These are phyloP conservation scores for Pisolithus marmoratus DNA, from an alignment of 768 basidiomycete species.

Conservation along the genomic window DNA sequence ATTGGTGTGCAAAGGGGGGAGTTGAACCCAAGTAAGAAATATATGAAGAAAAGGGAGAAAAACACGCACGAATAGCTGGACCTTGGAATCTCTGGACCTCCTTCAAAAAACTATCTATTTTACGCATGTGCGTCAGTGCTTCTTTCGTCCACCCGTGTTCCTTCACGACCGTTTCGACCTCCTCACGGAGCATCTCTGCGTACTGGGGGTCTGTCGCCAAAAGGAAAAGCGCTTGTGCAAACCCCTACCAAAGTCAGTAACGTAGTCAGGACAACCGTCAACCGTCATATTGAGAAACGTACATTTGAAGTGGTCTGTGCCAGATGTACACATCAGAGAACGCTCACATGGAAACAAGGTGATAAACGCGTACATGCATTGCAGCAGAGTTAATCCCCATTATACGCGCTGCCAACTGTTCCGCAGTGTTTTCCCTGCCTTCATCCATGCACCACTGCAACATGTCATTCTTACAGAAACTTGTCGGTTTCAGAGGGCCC, in stretches of 20 bases:
- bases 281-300: no score
- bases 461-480: background rate
- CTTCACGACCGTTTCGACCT: constrained; percentile 26
- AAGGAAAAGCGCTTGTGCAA: constrained; percentile 30
- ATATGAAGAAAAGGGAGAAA: background rate
- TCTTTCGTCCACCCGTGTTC: constrained; percentile 27
- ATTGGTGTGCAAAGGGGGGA: no score
- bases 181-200: constrained; percentile 31
- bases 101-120: constrained; percentile 38
- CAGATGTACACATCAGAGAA: background rate
- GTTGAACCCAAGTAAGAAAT: background rate
- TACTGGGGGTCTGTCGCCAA: constrained; percentile 33
- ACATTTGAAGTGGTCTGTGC: background rate
- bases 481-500: background rate
- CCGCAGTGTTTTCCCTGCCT: background rate
- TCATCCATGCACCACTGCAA: background rate
- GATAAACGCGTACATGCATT: constrained; percentile 13
- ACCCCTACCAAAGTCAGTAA: constrained; percentile 13
- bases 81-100: constrained; percentile 31
- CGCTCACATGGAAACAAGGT: no score
- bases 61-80: constrained; percentile 14
- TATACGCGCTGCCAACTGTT: background rate
- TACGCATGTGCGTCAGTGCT: constrained; percentile 26
- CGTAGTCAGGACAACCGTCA: background rate
- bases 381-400: background rate